A percentile compares a stretch with the other conserved stretches of the same genome.
These are phyloP conservation scores for Dendrocalamus sinicus DNA, from an alignment of 176 grass and related monocot species.

Conservation along the genomic window DNA sequence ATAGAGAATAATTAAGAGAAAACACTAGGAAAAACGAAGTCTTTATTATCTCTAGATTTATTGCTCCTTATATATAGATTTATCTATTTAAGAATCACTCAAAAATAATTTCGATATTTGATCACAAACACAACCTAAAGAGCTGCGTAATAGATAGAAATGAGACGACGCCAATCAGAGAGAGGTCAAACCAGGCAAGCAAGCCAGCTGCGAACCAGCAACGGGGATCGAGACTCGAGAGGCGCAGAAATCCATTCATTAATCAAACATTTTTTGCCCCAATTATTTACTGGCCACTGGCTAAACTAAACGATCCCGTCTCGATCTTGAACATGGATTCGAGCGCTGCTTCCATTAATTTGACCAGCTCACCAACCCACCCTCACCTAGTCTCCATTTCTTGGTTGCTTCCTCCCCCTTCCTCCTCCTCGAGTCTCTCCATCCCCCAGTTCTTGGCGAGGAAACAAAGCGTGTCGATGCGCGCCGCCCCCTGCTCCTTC, in stretches of 20 bases:
- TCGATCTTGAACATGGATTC: conserved; percentile 28
- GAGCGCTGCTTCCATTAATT: not conserved
- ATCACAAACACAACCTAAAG: too few relatives aligned
- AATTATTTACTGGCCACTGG: conserved; percentile 13
- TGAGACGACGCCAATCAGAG: too few relatives aligned
- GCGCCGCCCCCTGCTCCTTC: not conserved
- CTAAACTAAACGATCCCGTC: conserved; percentile 10
- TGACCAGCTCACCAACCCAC: not conserved
- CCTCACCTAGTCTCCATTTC: not conserved
- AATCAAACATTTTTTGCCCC: conserved; percentile 21
- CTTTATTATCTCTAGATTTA: too few relatives aligned
- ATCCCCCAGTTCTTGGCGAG: not conserved
- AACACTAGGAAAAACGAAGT: too few relatives aligned
- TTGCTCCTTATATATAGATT: too few relatives aligned
- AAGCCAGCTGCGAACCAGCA: not conserved
- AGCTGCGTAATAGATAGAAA: too few relatives aligned
- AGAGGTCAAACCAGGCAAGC: not conserved
- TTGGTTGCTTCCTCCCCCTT: conserved; percentile 29
- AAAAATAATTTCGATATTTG: too few relatives aligned
- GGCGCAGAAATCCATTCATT: not conserved
- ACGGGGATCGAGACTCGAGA: conserved; percentile 1
- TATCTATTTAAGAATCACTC: too few relatives aligned
- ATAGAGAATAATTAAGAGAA: too few relatives aligned
- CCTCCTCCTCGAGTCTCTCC: not conserved
- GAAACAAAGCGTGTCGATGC: conserved; percentile 1